Evolutionary conservation across 805 yeast species (phyloP).

Genomic region (Candida cerambycidarum): DNA sequence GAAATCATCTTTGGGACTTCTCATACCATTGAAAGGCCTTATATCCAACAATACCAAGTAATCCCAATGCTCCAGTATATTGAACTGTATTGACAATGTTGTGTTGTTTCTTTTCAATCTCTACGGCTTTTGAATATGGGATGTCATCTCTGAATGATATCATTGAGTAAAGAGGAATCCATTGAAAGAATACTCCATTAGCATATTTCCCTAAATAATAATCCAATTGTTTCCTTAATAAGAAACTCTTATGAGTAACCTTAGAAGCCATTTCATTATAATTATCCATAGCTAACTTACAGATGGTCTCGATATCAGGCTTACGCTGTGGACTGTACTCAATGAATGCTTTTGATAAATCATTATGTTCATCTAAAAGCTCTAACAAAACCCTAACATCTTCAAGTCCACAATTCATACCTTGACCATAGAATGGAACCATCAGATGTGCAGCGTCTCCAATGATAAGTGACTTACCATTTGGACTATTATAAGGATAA

Average conservation of each 20-base stretch:
- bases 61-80: background rate
- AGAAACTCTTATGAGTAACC: conserved; percentile 61
- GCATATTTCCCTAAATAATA: conserved; percentile 56
- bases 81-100: conserved; percentile 35
- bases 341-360: conserved; percentile 51
- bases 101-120: conserved; percentile 54
- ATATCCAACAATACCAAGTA: background rate
- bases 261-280: conserved; percentile 85
- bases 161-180: conserved; percentile 93
- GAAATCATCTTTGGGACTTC: background rate
- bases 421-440: conserved; percentile 99
- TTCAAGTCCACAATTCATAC: conserved; percentile 95
- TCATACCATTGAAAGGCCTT: background rate
- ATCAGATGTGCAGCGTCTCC: conserved; percentile 97
- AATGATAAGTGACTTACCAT: conserved; percentile 62
- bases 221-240: conserved; percentile 69
- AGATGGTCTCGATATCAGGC: conserved; percentile 70
- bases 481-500: conserved; percentile 62
- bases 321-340: conserved; percentile 56
- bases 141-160: conserved; percentile 85
- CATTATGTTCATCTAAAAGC: conserved; percentile 33
- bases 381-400: conserved; percentile 72
- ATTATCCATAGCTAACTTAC: conserved; percentile 75
- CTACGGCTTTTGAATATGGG: conserved; percentile 67
- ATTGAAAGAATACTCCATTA: conserved; percentile 46